Evolutionary conservation across 2,329 filamentous ascomycete genomes (phyloP).

Genomic region (Xylaria sp.): DNA sequence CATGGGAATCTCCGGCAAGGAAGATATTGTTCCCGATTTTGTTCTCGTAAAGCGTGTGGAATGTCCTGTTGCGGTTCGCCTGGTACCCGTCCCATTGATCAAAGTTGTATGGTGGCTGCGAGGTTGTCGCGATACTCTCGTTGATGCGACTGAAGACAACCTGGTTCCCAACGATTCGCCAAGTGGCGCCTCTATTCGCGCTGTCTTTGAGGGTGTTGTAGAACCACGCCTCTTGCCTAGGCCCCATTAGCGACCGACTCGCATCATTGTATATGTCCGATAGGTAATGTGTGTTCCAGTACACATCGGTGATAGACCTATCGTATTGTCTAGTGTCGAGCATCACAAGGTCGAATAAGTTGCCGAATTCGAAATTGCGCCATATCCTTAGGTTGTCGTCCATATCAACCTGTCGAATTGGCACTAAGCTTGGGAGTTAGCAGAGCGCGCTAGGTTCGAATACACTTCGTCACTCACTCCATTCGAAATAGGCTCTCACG

Average conservation of each 20-base stretch:
- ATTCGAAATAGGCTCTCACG: constrained; percentile 76
- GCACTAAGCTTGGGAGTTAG: constrained; percentile 49
- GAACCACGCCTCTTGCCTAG: constrained; percentile 79
- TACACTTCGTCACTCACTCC: constrained; percentile 60
- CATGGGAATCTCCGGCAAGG: constrained; percentile 70
- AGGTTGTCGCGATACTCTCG: constrained; percentile 46
- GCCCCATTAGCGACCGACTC: constrained; percentile 76
- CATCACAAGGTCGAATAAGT: constrained; percentile 74
- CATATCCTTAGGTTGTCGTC: constrained; percentile 77
- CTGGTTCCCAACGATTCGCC: constrained; percentile 78
- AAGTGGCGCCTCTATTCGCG: constrained; percentile 70
- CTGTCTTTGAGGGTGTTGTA: constrained; percentile 68
- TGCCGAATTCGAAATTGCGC: constrained; percentile 73
- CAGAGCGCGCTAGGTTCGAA: constrained; percentile 41
- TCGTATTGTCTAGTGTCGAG: constrained; percentile 77
- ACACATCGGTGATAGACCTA: constrained; percentile 70
- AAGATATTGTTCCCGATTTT: constrained; percentile 73
- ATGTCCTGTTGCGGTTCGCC: constrained; percentile 70
- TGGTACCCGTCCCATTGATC: constrained; percentile 62
- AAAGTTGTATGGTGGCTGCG: constrained; percentile 59
- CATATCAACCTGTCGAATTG: constrained; percentile 69
- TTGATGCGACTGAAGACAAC: constrained; percentile 67
- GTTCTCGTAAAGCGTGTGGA: constrained; percentile 69
- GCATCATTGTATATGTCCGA: constrained; percentile 66
- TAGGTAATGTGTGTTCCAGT: constrained; percentile 72